Evolutionary conservation across 345 rosid species (phyloP), one percentile per base, ranked within the genome.

Genomic region (Salix caprea): DNA sequence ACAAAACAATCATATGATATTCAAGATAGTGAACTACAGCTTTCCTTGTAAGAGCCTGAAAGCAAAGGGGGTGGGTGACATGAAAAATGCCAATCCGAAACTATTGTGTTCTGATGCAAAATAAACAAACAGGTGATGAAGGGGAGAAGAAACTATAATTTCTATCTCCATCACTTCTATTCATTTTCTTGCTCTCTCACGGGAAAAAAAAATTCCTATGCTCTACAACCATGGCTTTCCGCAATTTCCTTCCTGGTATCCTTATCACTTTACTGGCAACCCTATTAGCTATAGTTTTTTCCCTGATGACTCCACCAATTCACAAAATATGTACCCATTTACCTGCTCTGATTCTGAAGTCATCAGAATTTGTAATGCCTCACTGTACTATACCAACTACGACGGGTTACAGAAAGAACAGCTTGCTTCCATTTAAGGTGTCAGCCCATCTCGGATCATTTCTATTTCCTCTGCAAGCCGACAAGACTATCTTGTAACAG

Each of bases 401-500:
- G 83, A 46, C 50, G 14, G 74, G 50, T 65, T 74, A 52, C 26
- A 42, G 16, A 48, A 26, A 28, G 79, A 86, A 21, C 66, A 81
- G 40, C 62, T 89, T 16, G 87, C 89, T 8, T 58, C 78, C 2
- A 72, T n/a, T 69, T 89, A 91, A 85, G 80, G 84, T 0, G 87
- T 84, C 40, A 74, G 74, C 72, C 12, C 73, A 18, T 77, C 88
- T 6, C 81, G 71, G 65, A 76, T 89, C 80, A 80, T 28, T 6
- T 72, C 77, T 18, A 75, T 88, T 36, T 62, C 62, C 39, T 71
- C 42, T 0, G 72, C 71, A 13, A 64, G 69, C 58, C 50, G 65
- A 72, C 46, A 71, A 46, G 91, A 89, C 79, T 87, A 82, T 80
- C 83, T 88, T 24, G 73, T 91, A 64, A 79, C 62, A 4, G 88